A percentile compares a stretch with the other conserved stretches of the same genome.
These are phyloP conservation scores for Hanseniaspora valbyensis DNA, from an alignment of 805 yeast species.

Conservation along the genomic window DNA sequence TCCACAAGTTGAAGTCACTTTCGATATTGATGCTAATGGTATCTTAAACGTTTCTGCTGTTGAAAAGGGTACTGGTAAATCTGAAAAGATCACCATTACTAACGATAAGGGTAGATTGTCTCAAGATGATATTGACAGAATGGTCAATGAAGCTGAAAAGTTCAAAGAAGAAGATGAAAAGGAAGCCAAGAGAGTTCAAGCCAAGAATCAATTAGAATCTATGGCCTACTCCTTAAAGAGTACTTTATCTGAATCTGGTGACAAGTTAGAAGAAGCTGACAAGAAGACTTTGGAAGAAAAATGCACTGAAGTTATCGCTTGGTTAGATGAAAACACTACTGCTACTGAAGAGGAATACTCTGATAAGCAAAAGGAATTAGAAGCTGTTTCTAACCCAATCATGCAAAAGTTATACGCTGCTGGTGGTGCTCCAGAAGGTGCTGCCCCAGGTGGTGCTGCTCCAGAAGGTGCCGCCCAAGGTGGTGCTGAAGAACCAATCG, in stretches of 20 bases:
- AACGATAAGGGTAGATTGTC: slow-evolving; percentile 98
- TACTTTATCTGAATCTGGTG: slow-evolving; percentile 65
- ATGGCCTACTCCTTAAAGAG: slow-evolving; percentile 90
- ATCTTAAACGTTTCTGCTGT: slow-evolving; percentile 93
- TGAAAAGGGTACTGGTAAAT: slow-evolving; percentile 98
- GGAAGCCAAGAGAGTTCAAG: slow-evolving; percentile 84
- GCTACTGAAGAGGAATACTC: slow-evolving; percentile 87
- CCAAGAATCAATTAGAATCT: slow-evolving; percentile 94
- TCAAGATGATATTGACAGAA: slow-evolving; percentile 94
- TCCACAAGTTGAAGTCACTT: slow-evolving; percentile 95
- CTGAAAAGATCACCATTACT: slow-evolving; percentile 93
- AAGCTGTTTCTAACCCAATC: slow-evolving; percentile 92
- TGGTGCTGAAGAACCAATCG: slow-evolving; percentile 60
- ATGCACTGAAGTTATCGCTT: slow-evolving; percentile 70
- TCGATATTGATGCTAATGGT: slow-evolving; percentile 95
- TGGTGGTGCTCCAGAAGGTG: slow-evolving; percentile 73
- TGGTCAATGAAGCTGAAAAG: slow-evolving; percentile 97
- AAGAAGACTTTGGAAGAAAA: slow-evolving; percentile 67
- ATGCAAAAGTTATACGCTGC: slow-evolving; percentile 93
- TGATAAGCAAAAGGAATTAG: slow-evolving; percentile 93
- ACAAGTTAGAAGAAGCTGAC: slow-evolving; percentile 66
- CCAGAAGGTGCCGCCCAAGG: slow-evolving; percentile 56
- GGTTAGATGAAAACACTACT: slow-evolving; percentile 89
- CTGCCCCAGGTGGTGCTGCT: slow-evolving; percentile 58
- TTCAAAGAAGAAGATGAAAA: slow-evolving; percentile 93